Percentiles rank a stretch among this genome's conserved stretches.
phyloP scores from a whole-genome alignment of 768 basidiomycete genomes.

The Rhodosporidiobolus sp. region DNA sequence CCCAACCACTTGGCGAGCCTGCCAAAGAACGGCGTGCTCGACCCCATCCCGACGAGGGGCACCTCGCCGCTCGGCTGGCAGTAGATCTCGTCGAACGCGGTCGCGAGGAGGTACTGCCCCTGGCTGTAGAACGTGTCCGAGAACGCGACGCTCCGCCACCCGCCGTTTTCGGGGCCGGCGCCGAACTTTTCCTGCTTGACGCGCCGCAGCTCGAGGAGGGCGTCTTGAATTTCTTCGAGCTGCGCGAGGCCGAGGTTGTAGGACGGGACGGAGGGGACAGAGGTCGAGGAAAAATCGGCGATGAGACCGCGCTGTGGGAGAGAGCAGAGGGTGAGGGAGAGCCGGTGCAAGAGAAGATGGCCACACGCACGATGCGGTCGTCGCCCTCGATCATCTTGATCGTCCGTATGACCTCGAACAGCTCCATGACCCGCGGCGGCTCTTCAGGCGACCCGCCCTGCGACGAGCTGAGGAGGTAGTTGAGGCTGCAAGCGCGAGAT shows the following conservation, averaged over 20 bases:
- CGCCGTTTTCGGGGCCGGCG: not conserved
- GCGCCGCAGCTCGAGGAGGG: slow-evolving; percentile 38
- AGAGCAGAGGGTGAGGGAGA: not conserved
- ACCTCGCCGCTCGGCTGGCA: slow-evolving; percentile 44
- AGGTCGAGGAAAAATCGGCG: slow-evolving; percentile 43
- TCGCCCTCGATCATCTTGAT: slow-evolving; percentile 42
- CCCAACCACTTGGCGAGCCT: slow-evolving; percentile 43
- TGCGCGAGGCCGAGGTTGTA: slow-evolving; percentile 43
- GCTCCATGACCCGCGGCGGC: slow-evolving; percentile 42
- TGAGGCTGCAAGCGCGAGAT: slow-evolving; percentile 31
- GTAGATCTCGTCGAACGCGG: slow-evolving; percentile 43
- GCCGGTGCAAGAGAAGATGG: not conserved
- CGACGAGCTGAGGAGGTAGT: slow-evolving; percentile 37
- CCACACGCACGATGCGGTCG: slow-evolving; percentile 38
- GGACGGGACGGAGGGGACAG: slow-evolving; percentile 31
- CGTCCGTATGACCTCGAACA: slow-evolving; percentile 44
- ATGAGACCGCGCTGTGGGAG: slow-evolving; percentile 41
- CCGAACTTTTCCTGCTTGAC: slow-evolving; percentile 40
- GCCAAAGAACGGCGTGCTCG: slow-evolving; percentile 43
- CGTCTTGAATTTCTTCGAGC: slow-evolving; percentile 44
- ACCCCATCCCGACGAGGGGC: slow-evolving; percentile 42
- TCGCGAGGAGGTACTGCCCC: slow-evolving; percentile 43
- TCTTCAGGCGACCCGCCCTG: slow-evolving; percentile 37
- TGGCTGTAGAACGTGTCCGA: slow-evolving; percentile 43
- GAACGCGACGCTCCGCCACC: slow-evolving; percentile 42